A percentile compares a stretch with the other conserved stretches of the same genome.
Evolutionary conservation across 352 stramenopile species (phyloP).

Genomic region (Pythium dissotocum): DNA sequence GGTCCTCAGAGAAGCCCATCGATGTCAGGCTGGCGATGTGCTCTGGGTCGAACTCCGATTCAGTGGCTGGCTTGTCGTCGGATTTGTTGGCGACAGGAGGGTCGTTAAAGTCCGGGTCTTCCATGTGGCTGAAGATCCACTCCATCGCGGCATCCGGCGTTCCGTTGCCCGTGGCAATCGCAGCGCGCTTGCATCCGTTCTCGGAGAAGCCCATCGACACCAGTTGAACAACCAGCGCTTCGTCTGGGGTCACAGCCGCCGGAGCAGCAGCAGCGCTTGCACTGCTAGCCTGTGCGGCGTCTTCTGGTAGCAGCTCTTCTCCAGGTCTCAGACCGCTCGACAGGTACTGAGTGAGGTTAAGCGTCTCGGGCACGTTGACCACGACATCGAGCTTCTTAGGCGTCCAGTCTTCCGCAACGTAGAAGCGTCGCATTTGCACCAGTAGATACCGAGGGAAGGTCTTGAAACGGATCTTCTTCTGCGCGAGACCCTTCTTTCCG

Average conservation of each 20-base stretch:
- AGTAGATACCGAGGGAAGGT: slow-evolving; percentile 97
- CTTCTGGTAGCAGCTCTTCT: slow-evolving; percentile 90
- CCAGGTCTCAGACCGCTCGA: slow-evolving; percentile 75
- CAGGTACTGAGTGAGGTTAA: slow-evolving; percentile 86
- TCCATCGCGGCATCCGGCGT: slow-evolving; percentile 95
- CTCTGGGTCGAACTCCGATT: slow-evolving; percentile 79
- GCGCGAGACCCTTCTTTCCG: slow-evolving; percentile 70
- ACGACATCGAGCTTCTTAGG: slow-evolving; percentile 97
- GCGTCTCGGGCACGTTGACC: slow-evolving; percentile 93
- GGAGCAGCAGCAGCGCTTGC: slow-evolving; percentile 7
- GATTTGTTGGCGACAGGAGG: slow-evolving; percentile 14
- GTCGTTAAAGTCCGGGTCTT: slow-evolving; percentile 97
- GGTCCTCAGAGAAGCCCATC: slow-evolving; percentile 90
- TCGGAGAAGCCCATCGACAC: slow-evolving; percentile 98
- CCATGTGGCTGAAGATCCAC: slow-evolving; percentile 99
- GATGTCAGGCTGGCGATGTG: slow-evolving; percentile 62
- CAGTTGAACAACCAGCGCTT: slow-evolving; percentile 92
- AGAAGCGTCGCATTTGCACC: slow-evolving; percentile 97
- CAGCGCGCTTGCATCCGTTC: slow-evolving; percentile 96
- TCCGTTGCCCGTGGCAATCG: slow-evolving; percentile 90
- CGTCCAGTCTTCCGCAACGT: slow-evolving; percentile 95
- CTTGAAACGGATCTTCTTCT: slow-evolving; percentile 87
- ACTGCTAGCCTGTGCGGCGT: slow-evolving; percentile 19
- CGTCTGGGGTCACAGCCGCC: slow-evolving; percentile 74
- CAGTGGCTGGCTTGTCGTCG: slow-evolving; percentile 32